Evolutionary conservation across 2,329 filamentous ascomycete genomes (phyloP).

Genomic region (Fusarium zealandicum): DNA sequence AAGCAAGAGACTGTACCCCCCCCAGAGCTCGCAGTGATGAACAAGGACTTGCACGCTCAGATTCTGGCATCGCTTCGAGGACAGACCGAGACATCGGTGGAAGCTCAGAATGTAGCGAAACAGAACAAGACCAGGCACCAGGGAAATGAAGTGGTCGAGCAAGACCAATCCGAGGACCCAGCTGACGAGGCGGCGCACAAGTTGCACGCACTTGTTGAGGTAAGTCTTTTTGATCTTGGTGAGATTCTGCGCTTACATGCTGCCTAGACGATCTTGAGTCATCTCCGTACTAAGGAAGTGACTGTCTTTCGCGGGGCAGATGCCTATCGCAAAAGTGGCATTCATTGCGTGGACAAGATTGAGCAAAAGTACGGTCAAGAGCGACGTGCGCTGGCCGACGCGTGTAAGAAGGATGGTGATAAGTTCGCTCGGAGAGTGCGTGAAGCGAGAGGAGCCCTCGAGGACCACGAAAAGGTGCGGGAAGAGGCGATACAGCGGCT

Average conservation of each 20-base stretch:
- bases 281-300: constrained; percentile 36
- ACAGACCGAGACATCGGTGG: background rate
- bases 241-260: constrained; percentile 14
- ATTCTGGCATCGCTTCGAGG: constrained; percentile 26
- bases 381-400: constrained; percentile 17
- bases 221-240: constrained; percentile 19
- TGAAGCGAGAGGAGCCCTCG: constrained; percentile 14
- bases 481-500: constrained; percentile 12
- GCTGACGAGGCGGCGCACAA: constrained; percentile 18
- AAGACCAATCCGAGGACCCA: background rate
- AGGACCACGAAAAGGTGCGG: constrained; percentile 6
- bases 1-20: background rate
- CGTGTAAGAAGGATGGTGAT: constrained; percentile 27
- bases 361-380: constrained; percentile 35
- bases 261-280: constrained; percentile 36
- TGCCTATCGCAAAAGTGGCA: constrained; percentile 32
- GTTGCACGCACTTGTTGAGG: constrained; percentile 38
- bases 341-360: constrained; percentile 34
- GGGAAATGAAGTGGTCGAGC: background rate
- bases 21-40: constrained; percentile 2
- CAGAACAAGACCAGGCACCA: background rate
- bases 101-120: background rate
- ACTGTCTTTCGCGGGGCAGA: constrained; percentile 27
- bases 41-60: constrained; percentile 26
- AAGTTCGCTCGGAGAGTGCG: constrained; percentile 25